Base-by-base conservation (phyloP, 2,329 filamentous ascomycete genomes). In the Colletotrichum endophyticum region DNA sequence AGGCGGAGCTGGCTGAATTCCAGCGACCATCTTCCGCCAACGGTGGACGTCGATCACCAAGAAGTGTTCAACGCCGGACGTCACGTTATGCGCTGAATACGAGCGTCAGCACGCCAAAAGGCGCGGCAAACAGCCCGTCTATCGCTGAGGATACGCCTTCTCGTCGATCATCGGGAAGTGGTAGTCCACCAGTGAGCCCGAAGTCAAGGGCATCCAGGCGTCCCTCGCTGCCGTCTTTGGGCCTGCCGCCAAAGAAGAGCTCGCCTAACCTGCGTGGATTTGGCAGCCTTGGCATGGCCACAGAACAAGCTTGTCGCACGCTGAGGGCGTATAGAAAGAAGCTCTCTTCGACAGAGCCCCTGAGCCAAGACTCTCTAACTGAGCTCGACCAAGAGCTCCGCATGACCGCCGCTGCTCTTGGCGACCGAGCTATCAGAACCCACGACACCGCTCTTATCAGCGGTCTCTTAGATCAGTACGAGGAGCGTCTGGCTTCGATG, bases 1-100 rank as follows among this genome's bases (percentile, higher is more conserved):
- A 95, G 80, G 93, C 94, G 1, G 96, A 99, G 81, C 87, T 99
- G 56, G 94, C 95, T 11, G 95, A 96, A 77, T 96, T 98, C 77
- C 91, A 92, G 78, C 86, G 91, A 6, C 86, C 89, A 6, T 86
- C 88, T 6, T 86, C 88, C 1, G 81, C 87, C 11, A 83, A 86
- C 11, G 81, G 84, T 9, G 89, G 90, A 5, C 87, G 89, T 61
- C 87, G 87, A 28, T 93, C 91, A 1, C 89, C 91, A 3, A 86
- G 91, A 72, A 86, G 88, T 0, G 78, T 93, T 8, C 85, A 88
- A 34, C 88, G 90, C 44, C 90, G 90, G 71, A 88, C 89, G 19
- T 93, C 92, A 15, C 85, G 88, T 30, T 88, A 88, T 70, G 89
- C 86, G 53, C 82, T 91, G 4, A 81, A 83, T 27, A 81, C 81